Evolutionary conservation across 1,284 basidiomycete genomes (phyloP), one percentile per base, ranked within the genome.

Genomic region (Coniophora puteana): DNA sequence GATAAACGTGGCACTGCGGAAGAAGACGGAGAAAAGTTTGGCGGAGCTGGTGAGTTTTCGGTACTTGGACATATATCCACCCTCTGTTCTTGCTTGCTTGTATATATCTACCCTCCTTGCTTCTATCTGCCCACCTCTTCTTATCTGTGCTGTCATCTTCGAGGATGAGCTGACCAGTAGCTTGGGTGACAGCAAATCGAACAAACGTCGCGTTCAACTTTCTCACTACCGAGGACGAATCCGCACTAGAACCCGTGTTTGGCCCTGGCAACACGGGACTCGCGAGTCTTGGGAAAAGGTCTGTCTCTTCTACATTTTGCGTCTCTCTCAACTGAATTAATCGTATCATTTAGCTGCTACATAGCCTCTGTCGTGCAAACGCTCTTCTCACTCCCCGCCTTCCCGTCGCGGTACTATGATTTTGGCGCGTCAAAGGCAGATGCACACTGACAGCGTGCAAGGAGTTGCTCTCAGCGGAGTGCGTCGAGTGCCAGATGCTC

Each of bases 21-120:
- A 71, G 20, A 99, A 99, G 68, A 99, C 94, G 0, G 93, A 97
- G 60, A 98, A 97, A 68, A 93, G 83, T 40, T 93, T 97, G 86
- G 96, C 94, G 0, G 95, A 99, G 59, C 71, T 99, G 43, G 91
- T 92, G 46, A 46, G 78, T 55, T n/a, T n/a, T n/a, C n/a, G n/a
- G n/a, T n/a, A n/a, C n/a, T n/a, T n/a, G n/a, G n/a, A n/a, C n/a
- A n/a, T n/a, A n/a, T n/a, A n/a, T n/a, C n/a, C n/a, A n/a, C n/a
- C n/a, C n/a, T n/a, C n/a, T n/a, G n/a, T n/a, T n/a, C n/a, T n/a
- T n/a, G n/a, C n/a, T n/a, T n/a, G n/a, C n/a, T n/a, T n/a, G n/a
- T n/a, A n/a, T n/a, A n/a, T n/a, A n/a, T n/a, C n/a, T n/a, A n/a
- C n/a, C n/a, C n/a, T n/a, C n/a, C n/a, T n/a, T n/a, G n/a, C n/a